phyloP scores from a whole-genome alignment of 228 moss, liverwort and hornwort species.

The Sphagnum fallax region DNA sequence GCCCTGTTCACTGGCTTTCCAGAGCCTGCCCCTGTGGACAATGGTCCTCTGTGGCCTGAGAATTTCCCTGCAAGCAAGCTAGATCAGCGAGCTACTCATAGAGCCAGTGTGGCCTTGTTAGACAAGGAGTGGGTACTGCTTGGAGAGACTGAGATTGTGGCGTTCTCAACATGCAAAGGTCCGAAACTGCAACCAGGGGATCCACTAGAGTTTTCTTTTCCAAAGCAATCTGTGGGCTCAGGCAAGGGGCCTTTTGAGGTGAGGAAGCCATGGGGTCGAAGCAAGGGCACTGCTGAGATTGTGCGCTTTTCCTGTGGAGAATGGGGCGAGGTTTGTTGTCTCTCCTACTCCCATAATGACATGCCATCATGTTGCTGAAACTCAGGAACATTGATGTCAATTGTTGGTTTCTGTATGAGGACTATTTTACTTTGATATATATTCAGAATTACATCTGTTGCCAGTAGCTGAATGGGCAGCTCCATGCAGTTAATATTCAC shows the following conservation, averaged over 20 bases:
- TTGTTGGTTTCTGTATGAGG: too few relatives aligned
- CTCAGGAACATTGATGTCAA: too few relatives aligned
- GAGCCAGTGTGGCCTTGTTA: constrained; percentile 6
- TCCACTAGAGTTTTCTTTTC: constrained; percentile 57
- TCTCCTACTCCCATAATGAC: neutral
- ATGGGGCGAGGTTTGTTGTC: constrained; percentile 59
- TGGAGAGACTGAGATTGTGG: constrained; percentile 56
- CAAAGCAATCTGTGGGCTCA: constrained; percentile 21
- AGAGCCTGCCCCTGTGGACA: too few relatives aligned
- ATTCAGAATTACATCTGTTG: too few relatives aligned
- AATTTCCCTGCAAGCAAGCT: constrained; percentile 3
- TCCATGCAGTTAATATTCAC: too few relatives aligned
- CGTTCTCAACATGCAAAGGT: constrained; percentile 77
- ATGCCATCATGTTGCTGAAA: too few relatives aligned
- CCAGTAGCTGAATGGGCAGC: too few relatives aligned
- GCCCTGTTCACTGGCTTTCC: too few relatives aligned
- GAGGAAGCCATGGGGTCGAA: constrained; percentile 62
- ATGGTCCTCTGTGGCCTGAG: neutral
- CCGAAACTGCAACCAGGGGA: constrained; percentile 60
- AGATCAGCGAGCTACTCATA: constrained; percentile 8
- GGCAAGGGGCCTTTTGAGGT: constrained; percentile 13
- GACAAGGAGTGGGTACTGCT: constrained; percentile 48
- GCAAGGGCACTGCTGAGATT: constrained; percentile 65
- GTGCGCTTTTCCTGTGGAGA: constrained; percentile 75
- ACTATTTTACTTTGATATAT: too few relatives aligned